Conservation (phyloP, 306 rosid genomes). For the Betula pendula region DNA sequence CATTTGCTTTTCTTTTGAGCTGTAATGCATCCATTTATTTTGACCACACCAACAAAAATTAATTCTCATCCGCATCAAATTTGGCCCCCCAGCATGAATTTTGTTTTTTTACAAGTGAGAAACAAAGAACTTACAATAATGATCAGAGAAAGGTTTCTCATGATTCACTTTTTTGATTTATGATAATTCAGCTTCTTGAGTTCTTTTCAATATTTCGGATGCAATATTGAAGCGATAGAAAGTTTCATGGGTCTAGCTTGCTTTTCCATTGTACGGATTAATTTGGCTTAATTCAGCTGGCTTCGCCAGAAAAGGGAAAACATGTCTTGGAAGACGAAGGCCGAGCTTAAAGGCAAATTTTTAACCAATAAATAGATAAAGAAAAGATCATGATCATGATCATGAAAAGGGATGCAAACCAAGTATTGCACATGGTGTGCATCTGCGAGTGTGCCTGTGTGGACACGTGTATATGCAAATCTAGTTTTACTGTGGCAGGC, state of each 20-base stretch:
- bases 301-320: not conserved
- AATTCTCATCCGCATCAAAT: not conserved
- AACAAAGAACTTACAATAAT: not conserved
- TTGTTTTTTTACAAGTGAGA: too few relatives aligned
- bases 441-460: too few relatives aligned
- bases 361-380: too few relatives aligned
- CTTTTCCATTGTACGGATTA: not conserved
- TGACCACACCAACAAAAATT: conserved; percentile 12
- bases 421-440: too few relatives aligned
- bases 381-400: too few relatives aligned
- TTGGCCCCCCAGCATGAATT: not conserved
- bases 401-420: too few relatives aligned
- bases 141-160: not conserved
- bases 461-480: too few relatives aligned
- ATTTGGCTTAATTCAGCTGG: not conserved
- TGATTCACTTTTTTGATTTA: not conserved
- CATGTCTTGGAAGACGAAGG: too few relatives aligned
- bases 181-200: not conserved
- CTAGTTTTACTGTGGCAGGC: too few relatives aligned
- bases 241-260: not conserved
- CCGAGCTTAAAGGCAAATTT: too few relatives aligned
- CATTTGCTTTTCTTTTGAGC: conserved; percentile 20
- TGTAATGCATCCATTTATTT: not conserved
- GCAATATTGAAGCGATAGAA: not conserved
- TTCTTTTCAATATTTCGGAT: not conserved